Conservation (phyloP, 2,329 filamentous ascomycete genomes). For the Gyromitra esculenta region DNA sequence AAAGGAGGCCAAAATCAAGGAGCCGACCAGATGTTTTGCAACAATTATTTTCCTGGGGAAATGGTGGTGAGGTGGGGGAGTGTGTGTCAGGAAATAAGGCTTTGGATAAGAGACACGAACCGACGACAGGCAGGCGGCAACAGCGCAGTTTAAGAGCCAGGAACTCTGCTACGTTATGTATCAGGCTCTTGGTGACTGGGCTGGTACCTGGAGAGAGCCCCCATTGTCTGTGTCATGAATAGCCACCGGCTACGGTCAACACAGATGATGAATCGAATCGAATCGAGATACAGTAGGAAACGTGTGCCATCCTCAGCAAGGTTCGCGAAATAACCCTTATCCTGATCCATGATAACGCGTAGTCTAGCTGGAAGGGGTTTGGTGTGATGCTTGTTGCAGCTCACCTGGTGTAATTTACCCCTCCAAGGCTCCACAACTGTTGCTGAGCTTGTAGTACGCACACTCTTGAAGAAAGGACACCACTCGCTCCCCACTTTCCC, state of each 20-base stretch:
- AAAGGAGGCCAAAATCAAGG: background rate
- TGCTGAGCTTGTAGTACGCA: constrained; percentile 40
- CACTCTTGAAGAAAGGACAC: constrained; percentile 42
- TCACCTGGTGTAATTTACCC: constrained; percentile 52
- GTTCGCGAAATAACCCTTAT: constrained; percentile 47
- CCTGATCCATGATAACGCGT: constrained; percentile 39
- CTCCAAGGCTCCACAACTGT: constrained; percentile 47
- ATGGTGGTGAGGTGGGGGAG: constrained; percentile 17
- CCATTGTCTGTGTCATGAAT: constrained; percentile 46
- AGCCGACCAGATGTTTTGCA: constrained; percentile 20
- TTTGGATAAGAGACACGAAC: constrained; percentile 16
- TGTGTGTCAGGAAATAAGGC: constrained; percentile 33
- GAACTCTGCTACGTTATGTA: constrained; percentile 24
- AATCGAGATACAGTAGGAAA: constrained; percentile 47
- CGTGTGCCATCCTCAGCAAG: constrained; percentile 50
- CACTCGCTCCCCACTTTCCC: constrained; percentile 37
- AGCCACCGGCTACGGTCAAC: constrained; percentile 39
- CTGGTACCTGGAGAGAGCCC: constrained; percentile 43
- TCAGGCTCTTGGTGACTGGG: constrained; percentile 29
- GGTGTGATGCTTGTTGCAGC: constrained; percentile 45
- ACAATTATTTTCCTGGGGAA: constrained; percentile 20
- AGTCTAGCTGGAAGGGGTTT: constrained; percentile 39
- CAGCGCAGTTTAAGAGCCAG: constrained; percentile 20
- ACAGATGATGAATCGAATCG: constrained; percentile 39
- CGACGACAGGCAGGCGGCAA: constrained; percentile 1